phyloP scores from a whole-genome alignment of 805 yeast genomes.

The Maudiozyma barnettii region DNA sequence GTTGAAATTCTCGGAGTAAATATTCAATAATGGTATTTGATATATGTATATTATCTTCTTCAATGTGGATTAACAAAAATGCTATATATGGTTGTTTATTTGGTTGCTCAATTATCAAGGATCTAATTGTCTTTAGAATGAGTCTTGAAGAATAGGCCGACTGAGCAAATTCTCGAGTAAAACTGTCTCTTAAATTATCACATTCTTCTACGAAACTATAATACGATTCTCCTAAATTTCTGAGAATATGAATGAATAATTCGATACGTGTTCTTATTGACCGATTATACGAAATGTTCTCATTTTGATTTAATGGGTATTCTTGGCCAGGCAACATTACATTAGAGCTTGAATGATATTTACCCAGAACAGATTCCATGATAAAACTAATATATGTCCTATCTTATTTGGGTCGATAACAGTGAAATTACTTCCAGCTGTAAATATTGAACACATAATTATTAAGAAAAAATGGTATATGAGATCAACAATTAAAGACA shows the following conservation, averaged over 20 bases:
- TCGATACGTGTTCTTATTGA: too few relatives aligned
- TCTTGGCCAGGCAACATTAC: too few relatives aligned
- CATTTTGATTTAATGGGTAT: too few relatives aligned
- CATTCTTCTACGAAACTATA: constrained; percentile 44
- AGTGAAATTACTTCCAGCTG: too few relatives aligned
- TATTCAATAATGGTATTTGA: constrained; percentile 56
- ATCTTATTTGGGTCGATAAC: too few relatives aligned
- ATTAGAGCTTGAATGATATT: too few relatives aligned
- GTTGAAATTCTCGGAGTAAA: constrained; percentile 51
- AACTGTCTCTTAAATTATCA: constrained; percentile 51
- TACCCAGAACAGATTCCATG: too few relatives aligned
- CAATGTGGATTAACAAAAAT: constrained; percentile 50
- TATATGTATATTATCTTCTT: constrained; percentile 46
- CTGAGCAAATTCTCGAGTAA: constrained; percentile 47
- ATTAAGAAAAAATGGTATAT: too few relatives aligned
- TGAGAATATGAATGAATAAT: constrained; percentile 34
- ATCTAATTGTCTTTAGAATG: constrained; percentile 48
- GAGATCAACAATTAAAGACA: too few relatives aligned
- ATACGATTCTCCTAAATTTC: constrained; percentile 45
- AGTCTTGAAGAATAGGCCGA: constrained; percentile 45
- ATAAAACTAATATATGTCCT: too few relatives aligned
- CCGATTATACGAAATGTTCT: too few relatives aligned
- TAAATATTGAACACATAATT: too few relatives aligned
- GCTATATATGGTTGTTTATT: constrained; percentile 64
- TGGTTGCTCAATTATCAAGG: constrained; percentile 75